A percentile compares a stretch with the other conserved stretches of the same genome.
Evolutionary conservation across 2,329 filamentous ascomycete genomes (phyloP).

Genomic region (Sarocladium strictum): DNA sequence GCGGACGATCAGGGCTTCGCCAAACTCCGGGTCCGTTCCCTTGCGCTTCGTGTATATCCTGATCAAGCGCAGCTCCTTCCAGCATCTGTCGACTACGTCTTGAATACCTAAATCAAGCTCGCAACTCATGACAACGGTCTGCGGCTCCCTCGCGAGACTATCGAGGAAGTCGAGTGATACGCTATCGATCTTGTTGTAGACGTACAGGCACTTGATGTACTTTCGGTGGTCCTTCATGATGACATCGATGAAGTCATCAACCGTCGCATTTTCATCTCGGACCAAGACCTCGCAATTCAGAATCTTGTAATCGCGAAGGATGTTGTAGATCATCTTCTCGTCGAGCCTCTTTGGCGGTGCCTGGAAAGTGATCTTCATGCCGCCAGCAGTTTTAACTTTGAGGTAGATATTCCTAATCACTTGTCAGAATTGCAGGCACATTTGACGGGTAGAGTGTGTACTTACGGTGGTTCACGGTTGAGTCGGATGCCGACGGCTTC

Average conservation of each 20-base stretch:
- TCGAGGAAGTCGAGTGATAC: constrained; percentile 92
- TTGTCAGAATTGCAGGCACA: too few species aligned
- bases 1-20: constrained; percentile 87
- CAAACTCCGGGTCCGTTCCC: constrained; percentile 82
- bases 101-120: constrained; percentile 89
- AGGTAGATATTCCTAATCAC: constrained; percentile 82
- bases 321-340: constrained; percentile 98
- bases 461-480: constrained; percentile 84
- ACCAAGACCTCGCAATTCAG: constrained; percentile 95
- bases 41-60: constrained; percentile 96
- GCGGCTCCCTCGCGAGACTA: constrained; percentile 81
- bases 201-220: constrained; percentile 92
- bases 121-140: constrained; percentile 96
- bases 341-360: constrained; percentile 83
- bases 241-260: constrained; percentile 98
- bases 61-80: constrained; percentile 86
- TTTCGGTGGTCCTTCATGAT: constrained; percentile 99
- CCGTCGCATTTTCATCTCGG: constrained; percentile 88
- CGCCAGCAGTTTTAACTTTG: constrained; percentile 90
- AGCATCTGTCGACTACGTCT: constrained; percentile 91
- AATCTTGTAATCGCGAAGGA: constrained; percentile 96
- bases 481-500: constrained; percentile 92
- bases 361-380: constrained; percentile 98
- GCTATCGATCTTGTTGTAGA: constrained; percentile 99
- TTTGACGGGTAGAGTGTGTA: constrained; percentile 12